Evolutionary conservation across 345 rosid species (phyloP), one percentile per base, ranked within the genome.

Genomic region (Lagerstroemia speciosa): DNA sequence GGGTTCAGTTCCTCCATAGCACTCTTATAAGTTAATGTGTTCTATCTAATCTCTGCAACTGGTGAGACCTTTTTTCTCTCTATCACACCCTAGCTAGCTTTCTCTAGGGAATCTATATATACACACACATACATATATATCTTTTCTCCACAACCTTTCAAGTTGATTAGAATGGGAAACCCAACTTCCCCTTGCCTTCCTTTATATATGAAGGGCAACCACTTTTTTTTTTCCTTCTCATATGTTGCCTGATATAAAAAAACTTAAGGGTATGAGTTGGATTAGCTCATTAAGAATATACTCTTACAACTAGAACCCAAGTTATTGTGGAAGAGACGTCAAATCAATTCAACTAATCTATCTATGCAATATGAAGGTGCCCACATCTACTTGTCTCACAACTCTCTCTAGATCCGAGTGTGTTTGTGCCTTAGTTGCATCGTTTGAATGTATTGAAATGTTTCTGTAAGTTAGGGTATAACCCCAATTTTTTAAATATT

Each of bases 1-100:
- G 97, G 84, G 75, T 77, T 89, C 50, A 87, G 84, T 9, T 53
- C 60, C 29, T 53, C 60, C 60, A 53, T 53, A 24, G 12, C 22
- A 17, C 46, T 41, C 46, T 41, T 5, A 41, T 41, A 41, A 16
- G 14, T 16, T 9, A 41, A 41, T 14, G 46, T 5, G 10, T 41
- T 41, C 46, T 41, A 41, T 41, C 46, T 41, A 41, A 19, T 48
- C 55, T 48, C 55, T 48, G 24, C 24, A 48, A 48, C 24, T 48
- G 55, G 20, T 22, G 17, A 48, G 55, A 48, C n/a, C 55, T 48
- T 48, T 17, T 20, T 48, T 48, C 55, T 48, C 24, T 22, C 55
- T 48, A 6, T 20, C 55, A 22, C 24, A 6, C 24, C 6, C 55
- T 48, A 48, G 8, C n/a, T 48, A 48, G 24, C n/a, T 48, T 22